A percentile compares a stretch with the other conserved stretches of the same genome.
These are phyloP conservation scores for Paragyromitra xinjiangensis DNA, from an alignment of 495 filamentous ascomycete genomes.

Conservation along the genomic window DNA sequence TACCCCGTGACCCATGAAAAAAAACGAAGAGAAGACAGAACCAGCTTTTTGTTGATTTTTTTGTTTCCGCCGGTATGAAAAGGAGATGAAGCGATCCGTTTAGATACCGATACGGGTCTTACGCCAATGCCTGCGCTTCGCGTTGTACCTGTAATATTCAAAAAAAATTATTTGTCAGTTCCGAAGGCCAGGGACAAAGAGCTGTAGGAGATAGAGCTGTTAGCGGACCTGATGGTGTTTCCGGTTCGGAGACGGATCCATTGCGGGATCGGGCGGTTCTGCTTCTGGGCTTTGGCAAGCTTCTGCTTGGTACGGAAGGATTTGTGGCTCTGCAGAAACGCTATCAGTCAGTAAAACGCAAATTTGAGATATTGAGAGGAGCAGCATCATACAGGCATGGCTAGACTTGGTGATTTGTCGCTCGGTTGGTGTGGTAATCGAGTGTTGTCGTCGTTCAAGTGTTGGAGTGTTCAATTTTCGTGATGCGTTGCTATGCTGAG, in stretches of 20 bases:
- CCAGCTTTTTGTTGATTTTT: constrained; percentile 48
- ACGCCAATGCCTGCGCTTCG: constrained; percentile 99
- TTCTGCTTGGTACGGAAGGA: constrained; percentile 99
- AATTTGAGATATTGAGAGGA: not conserved
- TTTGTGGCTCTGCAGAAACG: constrained; percentile 83
- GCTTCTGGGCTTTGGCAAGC: constrained; percentile 99
- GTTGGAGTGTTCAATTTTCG: constrained; percentile 39
- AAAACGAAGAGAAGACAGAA: constrained; percentile 37
- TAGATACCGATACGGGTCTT: constrained; percentile 99
- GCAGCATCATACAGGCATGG: constrained; percentile 45
- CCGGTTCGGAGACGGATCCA: constrained; percentile 98
- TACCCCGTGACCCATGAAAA: constrained; percentile 37
- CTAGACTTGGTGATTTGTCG: constrained; percentile 40
- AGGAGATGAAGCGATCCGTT: constrained; percentile 59
- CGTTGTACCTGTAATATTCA: constrained; percentile 82
- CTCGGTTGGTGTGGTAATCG: constrained; percentile 40
- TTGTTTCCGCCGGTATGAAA: constrained; percentile 41
- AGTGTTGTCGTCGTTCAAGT: constrained; percentile 34
- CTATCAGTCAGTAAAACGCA: constrained; percentile 30
- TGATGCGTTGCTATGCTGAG: constrained; percentile 31
- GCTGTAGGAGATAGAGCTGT: constrained; percentile 4
- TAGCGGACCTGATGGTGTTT: constrained; percentile 91
- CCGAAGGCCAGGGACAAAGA: constrained; percentile 23
- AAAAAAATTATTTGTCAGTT: constrained; percentile 36
- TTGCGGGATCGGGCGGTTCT: constrained; percentile 99